Conservation (phyloP, 345 rosid genomes). For the Hypericum androsaemum region DNA sequence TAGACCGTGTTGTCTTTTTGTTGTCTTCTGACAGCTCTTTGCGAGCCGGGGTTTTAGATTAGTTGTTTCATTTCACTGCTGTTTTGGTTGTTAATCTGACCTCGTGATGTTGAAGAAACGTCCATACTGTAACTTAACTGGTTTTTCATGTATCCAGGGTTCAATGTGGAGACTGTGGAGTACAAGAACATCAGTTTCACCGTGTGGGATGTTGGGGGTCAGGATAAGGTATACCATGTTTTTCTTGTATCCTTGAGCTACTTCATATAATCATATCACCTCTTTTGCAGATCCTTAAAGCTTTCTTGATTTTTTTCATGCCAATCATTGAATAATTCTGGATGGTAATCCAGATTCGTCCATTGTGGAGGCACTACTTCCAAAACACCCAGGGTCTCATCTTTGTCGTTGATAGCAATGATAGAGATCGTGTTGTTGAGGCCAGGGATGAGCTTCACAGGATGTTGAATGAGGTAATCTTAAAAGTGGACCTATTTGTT, state of each 20-base stretch:
- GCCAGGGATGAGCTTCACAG: constrained; percentile 6
- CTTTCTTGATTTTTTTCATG: no score
- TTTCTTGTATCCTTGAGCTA: not conserved
- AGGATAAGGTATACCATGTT: not conserved
- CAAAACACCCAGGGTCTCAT: constrained; percentile 7
- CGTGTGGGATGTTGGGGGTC: constrained; percentile 8
- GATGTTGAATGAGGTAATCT: constrained; percentile 3
- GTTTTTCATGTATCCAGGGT: not conserved
- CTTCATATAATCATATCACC: no score
- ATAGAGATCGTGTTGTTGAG: constrained; percentile 8
- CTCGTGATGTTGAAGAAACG: not conserved
- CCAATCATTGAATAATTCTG: no score
- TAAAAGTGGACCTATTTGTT: not conserved
- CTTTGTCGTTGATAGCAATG: constrained; percentile 5
- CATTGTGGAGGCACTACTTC: constrained; percentile 7
- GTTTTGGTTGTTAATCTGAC: no score
- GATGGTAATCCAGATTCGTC: not conserved
- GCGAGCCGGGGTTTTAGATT: no score
- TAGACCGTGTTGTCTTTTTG: no score
- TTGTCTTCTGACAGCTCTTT: no score
- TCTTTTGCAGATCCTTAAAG: no score
- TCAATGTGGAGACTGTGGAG: constrained; percentile 5
- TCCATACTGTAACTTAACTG: not conserved
- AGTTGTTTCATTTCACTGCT: no score
- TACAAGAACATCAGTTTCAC: constrained; percentile 6